A percentile compares a stretch with the other conserved stretches of the same genome.
These are phyloP conservation scores for Termitomyces titanicus DNA, from an alignment of 768 basidiomycete species.

Conservation along the genomic window DNA sequence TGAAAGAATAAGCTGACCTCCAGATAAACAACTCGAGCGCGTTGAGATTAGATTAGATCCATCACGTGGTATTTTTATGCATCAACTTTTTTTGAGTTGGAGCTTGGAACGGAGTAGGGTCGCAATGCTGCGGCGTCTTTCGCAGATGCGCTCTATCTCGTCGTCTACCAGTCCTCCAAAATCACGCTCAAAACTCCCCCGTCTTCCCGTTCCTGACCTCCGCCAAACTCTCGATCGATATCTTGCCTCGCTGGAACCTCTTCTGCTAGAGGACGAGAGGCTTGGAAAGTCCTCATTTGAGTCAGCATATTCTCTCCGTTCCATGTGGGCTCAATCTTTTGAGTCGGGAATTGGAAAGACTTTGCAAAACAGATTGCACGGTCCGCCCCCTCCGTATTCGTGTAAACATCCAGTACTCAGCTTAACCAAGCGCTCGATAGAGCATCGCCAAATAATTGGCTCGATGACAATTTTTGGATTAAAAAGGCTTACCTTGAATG, in stretches of 20 bases:
- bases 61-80: conserved; percentile 17
- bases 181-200: conserved; percentile 35
- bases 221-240: conserved; percentile 74
- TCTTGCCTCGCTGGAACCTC: conserved; percentile 71
- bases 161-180: conserved; percentile 5
- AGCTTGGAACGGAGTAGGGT: neutral
- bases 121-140: conserved; percentile 15
- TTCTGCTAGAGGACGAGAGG: conserved; percentile 72
- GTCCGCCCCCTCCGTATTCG: conserved; percentile 35
- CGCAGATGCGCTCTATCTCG: conserved; percentile 18
- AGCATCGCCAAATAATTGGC: conserved; percentile 86
- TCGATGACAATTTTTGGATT: conserved; percentile 91
- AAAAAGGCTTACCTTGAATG: conserved; percentile 86
- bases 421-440: conserved; percentile 66
- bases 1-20: neutral
- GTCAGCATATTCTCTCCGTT: conserved; percentile 49
- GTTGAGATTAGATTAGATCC: conserved; percentile 26
- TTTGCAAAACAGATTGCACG: conserved; percentile 72
- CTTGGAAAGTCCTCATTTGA: conserved; percentile 50
- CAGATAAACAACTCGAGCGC: conserved; percentile 4
- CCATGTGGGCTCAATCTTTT: conserved; percentile 66
- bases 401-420: conserved; percentile 13
- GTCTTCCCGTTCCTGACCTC: conserved; percentile 82
- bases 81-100: neutral
- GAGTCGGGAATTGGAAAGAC: conserved; percentile 61